Conservation (phyloP, 1,139 yeast species). For the Hyphopichia khmerensis region DNA sequence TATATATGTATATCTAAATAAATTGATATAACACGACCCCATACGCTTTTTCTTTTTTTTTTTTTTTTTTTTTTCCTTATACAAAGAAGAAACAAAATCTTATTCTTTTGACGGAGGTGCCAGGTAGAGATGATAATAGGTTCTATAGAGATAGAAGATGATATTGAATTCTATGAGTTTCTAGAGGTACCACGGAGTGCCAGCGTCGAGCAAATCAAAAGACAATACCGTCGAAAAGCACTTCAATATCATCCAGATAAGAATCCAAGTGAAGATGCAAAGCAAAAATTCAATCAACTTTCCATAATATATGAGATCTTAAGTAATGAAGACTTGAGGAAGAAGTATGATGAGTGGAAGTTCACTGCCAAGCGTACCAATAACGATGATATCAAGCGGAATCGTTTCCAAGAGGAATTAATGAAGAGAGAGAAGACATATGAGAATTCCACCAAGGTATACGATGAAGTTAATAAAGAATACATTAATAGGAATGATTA, state of each 20-base stretch:
- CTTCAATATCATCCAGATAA: constrained; percentile 70
- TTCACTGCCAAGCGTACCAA: too few species aligned
- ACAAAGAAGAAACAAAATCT: too few species aligned
- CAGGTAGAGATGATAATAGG: too few species aligned
- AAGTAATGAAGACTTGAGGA: constrained; percentile 24
- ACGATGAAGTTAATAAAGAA: constrained; percentile 3
- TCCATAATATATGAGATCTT: constrained; percentile 41
- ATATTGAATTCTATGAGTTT: constrained; percentile 33
- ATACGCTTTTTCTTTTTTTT: too few species aligned
- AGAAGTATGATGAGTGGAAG: constrained; percentile 30
- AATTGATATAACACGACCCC: too few species aligned
- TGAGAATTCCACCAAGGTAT: not conserved
- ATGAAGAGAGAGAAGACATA: not conserved
- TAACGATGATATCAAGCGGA: not conserved
- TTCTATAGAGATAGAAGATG: constrained; percentile 2
- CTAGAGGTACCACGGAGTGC: constrained; percentile 26
- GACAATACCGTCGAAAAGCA: constrained; percentile 82
- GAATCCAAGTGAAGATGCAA: constrained; percentile 30
- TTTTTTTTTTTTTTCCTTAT: too few species aligned
- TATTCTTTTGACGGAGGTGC: too few species aligned
- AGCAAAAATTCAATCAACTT: constrained; percentile 35
- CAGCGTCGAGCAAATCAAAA: constrained; percentile 63
- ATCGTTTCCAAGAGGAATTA: not conserved
- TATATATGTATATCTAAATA: too few species aligned
- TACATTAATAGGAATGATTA: not conserved